A percentile compares a stretch with the other conserved stretches of the same genome.
Conservation (phyloP, 257 asterid species). For the Fraxinus pennsylvanica region DNA sequence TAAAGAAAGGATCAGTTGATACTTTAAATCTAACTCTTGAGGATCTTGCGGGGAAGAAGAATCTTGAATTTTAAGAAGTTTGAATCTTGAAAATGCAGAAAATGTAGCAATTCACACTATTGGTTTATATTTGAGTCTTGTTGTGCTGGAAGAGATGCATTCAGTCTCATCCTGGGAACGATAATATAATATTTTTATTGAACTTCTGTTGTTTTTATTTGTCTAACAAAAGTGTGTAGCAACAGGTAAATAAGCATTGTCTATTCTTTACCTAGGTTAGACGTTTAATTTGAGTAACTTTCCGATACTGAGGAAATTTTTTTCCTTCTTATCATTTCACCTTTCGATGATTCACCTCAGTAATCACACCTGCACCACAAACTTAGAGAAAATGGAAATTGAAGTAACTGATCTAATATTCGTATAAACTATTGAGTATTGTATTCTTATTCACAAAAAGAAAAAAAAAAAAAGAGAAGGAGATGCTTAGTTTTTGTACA, state of each 20-base stretch:
- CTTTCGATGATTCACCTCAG: too few relatives aligned
- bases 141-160: background rate
- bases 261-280: background rate
- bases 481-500: background rate
- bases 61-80: slow-evolving; percentile 17
- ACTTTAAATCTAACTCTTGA: slow-evolving; percentile 71
- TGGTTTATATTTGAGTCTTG: background rate
- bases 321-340: too few relatives aligned
- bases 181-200: background rate
- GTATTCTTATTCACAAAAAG: background rate
- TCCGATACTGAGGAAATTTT: too few relatives aligned
- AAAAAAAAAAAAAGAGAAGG: too few relatives aligned
- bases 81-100: background rate
- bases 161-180: background rate
- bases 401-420: background rate
- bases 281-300: too few relatives aligned
- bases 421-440: background rate
- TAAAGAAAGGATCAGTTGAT: slow-evolving; percentile 64
- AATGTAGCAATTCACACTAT: background rate
- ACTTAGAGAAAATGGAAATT: too few relatives aligned
- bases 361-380: too few relatives aligned
- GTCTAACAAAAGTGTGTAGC: background rate
- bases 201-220: background rate
- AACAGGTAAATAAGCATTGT: background rate
- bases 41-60: slow-evolving; percentile 66